phyloP scores from a whole-genome alignment of 129 eudicot species.

The Lactuca saligna region DNA sequence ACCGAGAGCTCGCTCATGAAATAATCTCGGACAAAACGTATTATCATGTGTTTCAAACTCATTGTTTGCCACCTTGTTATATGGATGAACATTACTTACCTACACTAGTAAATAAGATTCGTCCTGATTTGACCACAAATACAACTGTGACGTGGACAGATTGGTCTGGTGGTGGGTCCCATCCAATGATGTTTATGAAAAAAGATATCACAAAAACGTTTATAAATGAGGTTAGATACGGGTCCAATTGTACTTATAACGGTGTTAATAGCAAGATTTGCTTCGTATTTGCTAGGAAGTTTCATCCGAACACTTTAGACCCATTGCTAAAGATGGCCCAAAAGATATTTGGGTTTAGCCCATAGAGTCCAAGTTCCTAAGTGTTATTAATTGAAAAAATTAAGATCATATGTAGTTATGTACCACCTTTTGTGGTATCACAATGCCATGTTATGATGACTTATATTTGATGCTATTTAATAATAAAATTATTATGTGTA shows the following conservation, averaged over 20 bases:
- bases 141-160: conserved; percentile 81
- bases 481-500: neutral
- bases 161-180: conserved; percentile 82
- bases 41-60: conserved; percentile 48
- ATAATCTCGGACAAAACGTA: conserved; percentile 57
- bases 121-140: conserved; percentile 57
- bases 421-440: neutral
- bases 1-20: conserved; percentile 56
- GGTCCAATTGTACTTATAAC: conserved; percentile 52
- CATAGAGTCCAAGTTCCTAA: conserved; percentile 9
- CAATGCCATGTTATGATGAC: neutral
- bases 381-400: neutral
- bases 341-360: conserved; percentile 44
- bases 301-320: conserved; percentile 72
- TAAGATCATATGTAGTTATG: neutral
- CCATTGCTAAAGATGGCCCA: conserved; percentile 65
- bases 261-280: conserved; percentile 47
- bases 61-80: conserved; percentile 88
- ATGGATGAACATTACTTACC: conserved; percentile 97
- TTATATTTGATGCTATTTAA: neutral
- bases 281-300: conserved; percentile 87
- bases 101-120: conserved; percentile 59
- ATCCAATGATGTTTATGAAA: conserved; percentile 51
- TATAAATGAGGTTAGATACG: conserved; percentile 38
- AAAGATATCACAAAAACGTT: conserved; percentile 49